Evolutionary conservation across 306 rosid species (phyloP), one percentile per base, ranked within the genome.

Genomic region (Vachellia collinsii): DNA sequence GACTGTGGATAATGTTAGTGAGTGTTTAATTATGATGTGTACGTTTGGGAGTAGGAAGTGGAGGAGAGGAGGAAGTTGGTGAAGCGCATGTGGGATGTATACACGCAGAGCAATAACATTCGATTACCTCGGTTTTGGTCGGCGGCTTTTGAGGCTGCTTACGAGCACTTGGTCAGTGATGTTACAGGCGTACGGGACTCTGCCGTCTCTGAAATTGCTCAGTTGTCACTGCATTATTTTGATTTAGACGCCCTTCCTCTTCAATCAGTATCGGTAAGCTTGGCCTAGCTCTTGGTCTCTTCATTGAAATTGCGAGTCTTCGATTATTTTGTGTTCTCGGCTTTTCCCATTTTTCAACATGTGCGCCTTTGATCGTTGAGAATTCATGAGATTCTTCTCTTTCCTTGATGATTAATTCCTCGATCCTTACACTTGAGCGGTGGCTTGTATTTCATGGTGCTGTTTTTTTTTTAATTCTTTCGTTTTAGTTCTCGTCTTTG

Each of bases 71-170:
- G 87, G 90, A 94, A 88, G 51, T 89, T 81, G 75, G 98, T 91
- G 83, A 87, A 87, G 80, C 93, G 84, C 64, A 87, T 94, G 94
- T 94, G 98, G 98, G 93, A 91, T 70, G 80, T 86, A 80, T 94
- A 94, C 91, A 81, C 77, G 22, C 91, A 84, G 59, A 73, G 84
- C 38, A 81, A 51, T 11, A 76, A 64, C 22, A 41, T 11, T 8
- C 72, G 84, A 63, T 59, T 94, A 82, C 97, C 97, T 34, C 65
- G 86, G 71, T 94, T 94, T 72, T 94, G 98, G 98, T 86, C 67
- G 41, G 87, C 91, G 73, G 98, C 97, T 68, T 94, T 92, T 76
- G 87, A 90, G 72, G 97, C 98, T 36, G 98, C 92, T 69, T 94
- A 92, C 62, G 93, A 92, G 85, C 50, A 84, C 19, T 81, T 94